A percentile compares a stretch with the other conserved stretches of the same genome.
Conservation (phyloP, 345 rosid species). For the Arabidopsis arenosa region DNA sequence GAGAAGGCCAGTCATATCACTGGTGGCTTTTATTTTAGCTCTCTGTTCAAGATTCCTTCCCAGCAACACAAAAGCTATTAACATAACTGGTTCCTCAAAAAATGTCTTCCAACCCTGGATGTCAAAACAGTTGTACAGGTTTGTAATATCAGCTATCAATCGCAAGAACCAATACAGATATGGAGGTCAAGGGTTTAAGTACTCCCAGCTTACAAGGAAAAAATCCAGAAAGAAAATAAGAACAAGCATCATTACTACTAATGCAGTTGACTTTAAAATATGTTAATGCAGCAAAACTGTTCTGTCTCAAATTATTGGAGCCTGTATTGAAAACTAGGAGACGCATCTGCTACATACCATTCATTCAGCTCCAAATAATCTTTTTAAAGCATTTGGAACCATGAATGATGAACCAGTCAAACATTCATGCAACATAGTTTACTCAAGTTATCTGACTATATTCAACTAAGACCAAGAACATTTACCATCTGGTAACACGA, state of each 20-base stretch:
- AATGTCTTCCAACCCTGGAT: conserved; percentile 96
- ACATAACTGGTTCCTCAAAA: conserved; percentile 96
- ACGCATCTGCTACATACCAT: conserved; percentile 2
- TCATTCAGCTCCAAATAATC: background rate
- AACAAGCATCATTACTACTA: background rate
- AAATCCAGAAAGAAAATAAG: background rate
- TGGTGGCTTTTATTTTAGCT: conserved; percentile 95
- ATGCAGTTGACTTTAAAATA: background rate
- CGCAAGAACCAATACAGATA: conserved; percentile 13
- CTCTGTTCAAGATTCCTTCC: conserved; percentile 99
- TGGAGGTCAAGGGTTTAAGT: conserved; percentile 13
- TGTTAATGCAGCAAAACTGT: background rate
- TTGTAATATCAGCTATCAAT: conserved; percentile 33
- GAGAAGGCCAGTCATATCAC: conserved; percentile 97
- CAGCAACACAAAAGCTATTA: conserved; percentile 89
- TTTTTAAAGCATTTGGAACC: background rate
- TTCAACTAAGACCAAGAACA: conserved; percentile 5
- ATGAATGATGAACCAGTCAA: background rate
- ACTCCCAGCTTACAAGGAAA: conserved; percentile 2
- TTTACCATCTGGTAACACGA: background rate
- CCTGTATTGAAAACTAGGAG: background rate
- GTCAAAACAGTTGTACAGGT: conserved; percentile 34
- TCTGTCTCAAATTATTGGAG: conserved; percentile 9
- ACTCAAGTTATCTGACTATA: conserved; percentile 2
- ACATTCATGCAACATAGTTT: background rate